These are phyloP conservation scores for Laetiporus sulphureus DNA, from an alignment of 1,284 basidiomycete species.

Conservation along the genomic window DNA sequence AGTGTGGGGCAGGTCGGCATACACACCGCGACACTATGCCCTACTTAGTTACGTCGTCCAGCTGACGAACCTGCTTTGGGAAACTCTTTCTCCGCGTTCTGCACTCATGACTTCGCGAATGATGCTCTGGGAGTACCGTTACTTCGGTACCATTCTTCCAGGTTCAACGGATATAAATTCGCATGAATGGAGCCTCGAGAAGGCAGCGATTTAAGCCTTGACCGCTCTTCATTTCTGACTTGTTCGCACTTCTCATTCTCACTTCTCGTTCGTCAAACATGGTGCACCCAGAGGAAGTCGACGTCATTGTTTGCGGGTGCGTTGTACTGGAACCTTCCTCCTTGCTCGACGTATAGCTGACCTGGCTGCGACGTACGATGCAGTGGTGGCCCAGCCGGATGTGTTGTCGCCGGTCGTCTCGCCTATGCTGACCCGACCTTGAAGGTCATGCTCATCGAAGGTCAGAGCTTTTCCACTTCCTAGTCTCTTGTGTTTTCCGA, in stretches of 20 bases:
- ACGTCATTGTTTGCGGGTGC: constrained; percentile 56
- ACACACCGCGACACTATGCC: constrained; percentile 2
- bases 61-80: constrained; percentile 6
- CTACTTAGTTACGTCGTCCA: constrained; percentile 4
- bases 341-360: constrained; percentile 2
- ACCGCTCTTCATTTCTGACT: constrained; percentile 11
- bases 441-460: constrained; percentile 72
- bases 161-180: constrained; percentile 16
- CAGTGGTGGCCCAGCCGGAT: constrained; percentile 63
- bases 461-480: constrained; percentile 29
- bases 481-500: too few species aligned
- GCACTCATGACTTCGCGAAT: constrained; percentile 7
- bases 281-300: constrained; percentile 65
- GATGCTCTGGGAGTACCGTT: constrained; percentile 1
- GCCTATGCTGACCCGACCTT: constrained; percentile 66
- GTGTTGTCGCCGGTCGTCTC: constrained; percentile 61
- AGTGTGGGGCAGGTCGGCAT: constrained; percentile 6
- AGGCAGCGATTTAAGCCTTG: constrained; percentile 13
- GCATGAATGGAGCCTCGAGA: constrained; percentile 8
- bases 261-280: constrained; percentile 26
- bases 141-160: constrained; percentile 1
- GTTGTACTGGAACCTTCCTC: constrained; percentile 7
- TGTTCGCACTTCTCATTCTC: constrained; percentile 17
- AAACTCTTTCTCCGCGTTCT: constrained; percentile 3
- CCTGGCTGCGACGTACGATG: constrained; percentile 8